Evolutionary conservation across 768 basidiomycete genomes (phyloP).

Genomic region (Podaxis carcinomalis): DNA sequence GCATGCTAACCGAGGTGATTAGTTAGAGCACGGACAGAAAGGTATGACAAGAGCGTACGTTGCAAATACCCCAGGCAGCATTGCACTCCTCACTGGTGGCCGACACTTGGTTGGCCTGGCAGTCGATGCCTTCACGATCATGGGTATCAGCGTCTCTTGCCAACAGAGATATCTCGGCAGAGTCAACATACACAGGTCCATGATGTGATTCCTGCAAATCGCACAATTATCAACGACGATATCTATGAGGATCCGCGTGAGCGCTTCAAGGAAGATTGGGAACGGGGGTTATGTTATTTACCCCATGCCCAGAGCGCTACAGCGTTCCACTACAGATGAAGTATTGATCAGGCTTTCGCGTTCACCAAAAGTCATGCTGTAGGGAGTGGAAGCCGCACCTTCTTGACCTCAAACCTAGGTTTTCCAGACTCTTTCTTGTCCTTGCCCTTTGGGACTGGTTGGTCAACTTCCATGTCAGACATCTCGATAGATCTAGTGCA

Average conservation of each 20-base stretch:
- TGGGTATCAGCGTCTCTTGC: background rate
- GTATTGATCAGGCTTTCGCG: conserved; percentile 9
- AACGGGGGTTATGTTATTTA: conserved; percentile 27
- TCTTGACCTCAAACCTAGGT: conserved; percentile 97
- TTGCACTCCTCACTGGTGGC: conserved; percentile 96
- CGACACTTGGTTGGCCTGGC: conserved; percentile 98
- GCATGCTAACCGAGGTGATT: conserved; percentile 62
- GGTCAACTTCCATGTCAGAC: conserved; percentile 58
- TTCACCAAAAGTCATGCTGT: background rate
- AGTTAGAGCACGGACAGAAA: background rate
- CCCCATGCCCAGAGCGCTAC: conserved; percentile 99
- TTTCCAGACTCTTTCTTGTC: conserved; percentile 63
- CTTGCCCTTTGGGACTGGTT: conserved; percentile 38
- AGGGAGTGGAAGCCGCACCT: conserved; percentile 48
- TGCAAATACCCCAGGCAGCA: conserved; percentile 99
- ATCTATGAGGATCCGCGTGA: conserved; percentile 43
- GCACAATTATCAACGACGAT: conserved; percentile 99
- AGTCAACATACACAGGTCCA: conserved; percentile 87
- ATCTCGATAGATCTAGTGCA: background rate
- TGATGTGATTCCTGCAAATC: conserved; percentile 99
- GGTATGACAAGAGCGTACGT: conserved; percentile 47
- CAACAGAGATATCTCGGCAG: background rate
- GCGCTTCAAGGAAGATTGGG: conserved; percentile 8
- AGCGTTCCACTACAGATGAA: conserved; percentile 83
- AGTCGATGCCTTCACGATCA: conserved; percentile 83